phyloP scores from a whole-genome alignment of 257 asterid species.

The Przewalskia tangutica region DNA sequence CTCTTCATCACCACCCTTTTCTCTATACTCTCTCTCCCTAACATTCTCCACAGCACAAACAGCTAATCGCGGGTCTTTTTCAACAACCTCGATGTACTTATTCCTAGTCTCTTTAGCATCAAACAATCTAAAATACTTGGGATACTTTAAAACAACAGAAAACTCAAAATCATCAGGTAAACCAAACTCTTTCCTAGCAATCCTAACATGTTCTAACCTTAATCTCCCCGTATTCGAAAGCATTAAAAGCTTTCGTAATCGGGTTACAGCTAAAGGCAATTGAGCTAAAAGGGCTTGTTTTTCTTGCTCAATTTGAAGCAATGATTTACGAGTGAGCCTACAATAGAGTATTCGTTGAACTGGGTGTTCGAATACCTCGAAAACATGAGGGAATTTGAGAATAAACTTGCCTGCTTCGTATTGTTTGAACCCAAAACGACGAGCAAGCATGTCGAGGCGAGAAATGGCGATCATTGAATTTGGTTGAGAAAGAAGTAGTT shows the following conservation, averaged over 20 bases:
- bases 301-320: conserved; percentile 56
- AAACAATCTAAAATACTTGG: conserved; percentile 54
- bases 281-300: conserved; percentile 52
- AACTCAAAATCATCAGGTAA: conserved; percentile 78
- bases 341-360: conserved; percentile 77
- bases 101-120: conserved; percentile 80
- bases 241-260: conserved; percentile 57
- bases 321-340: conserved; percentile 50
- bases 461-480: conserved; percentile 49
- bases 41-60: conserved; percentile 58
- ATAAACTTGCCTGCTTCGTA: conserved; percentile 64
- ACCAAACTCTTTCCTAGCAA: conserved; percentile 70
- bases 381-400: conserved; percentile 75
- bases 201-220: conserved; percentile 68
- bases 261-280: conserved; percentile 46
- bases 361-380: conserved; percentile 88
- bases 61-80: conserved; percentile 35
- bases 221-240: conserved; percentile 64
- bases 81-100: conserved; percentile 66
- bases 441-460: conserved; percentile 50
- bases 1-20: conserved; percentile 69
- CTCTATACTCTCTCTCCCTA: conserved; percentile 67
- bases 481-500: conserved; percentile 55
- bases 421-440: conserved; percentile 65
- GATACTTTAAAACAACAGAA: conserved; percentile 61